A percentile compares a stretch with the other conserved stretches of the same genome.
phyloP scores from a whole-genome alignment of 805 yeast species.

The Zygosaccharomyces rouxii region DNA sequence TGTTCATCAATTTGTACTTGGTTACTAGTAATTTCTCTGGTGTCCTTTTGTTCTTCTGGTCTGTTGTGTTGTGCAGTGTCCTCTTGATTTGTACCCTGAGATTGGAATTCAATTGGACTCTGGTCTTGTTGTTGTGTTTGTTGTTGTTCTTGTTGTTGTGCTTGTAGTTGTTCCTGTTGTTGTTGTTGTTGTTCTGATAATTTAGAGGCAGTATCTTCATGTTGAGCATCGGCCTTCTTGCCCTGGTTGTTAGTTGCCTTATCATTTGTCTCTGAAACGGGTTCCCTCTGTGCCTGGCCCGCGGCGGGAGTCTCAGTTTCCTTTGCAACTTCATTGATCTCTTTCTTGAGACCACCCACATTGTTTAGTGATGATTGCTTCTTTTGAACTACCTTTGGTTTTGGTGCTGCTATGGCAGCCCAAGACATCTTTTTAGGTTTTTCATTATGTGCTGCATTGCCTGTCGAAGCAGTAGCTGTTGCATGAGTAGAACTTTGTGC shows the following conservation, averaged over 20 bases:
- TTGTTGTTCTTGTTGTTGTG: too few species aligned
- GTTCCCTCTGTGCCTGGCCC: slow-evolving; percentile 36
- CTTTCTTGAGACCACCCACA: slow-evolving; percentile 36
- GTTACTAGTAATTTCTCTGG: slow-evolving; percentile 8
- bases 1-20: slow-evolving; percentile 14
- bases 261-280: slow-evolving; percentile 18
- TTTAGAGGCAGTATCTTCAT: slow-evolving; percentile 10
- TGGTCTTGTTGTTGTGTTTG: slow-evolving; percentile 5
- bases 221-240: slow-evolving; percentile 5
- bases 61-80: slow-evolving; percentile 5
- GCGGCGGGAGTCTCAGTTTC: slow-evolving; percentile 26
- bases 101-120: slow-evolving; percentile 8
- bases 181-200: slow-evolving; percentile 10
- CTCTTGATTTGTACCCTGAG: slow-evolving; percentile 7
- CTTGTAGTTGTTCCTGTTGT: slow-evolving; percentile 1
- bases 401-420: slow-evolving; percentile 68
- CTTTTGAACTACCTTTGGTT: slow-evolving; percentile 35
- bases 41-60: slow-evolving; percentile 7
- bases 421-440: slow-evolving; percentile 46
- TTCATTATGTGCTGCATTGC: slow-evolving; percentile 15
- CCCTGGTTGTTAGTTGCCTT: slow-evolving; percentile 6
- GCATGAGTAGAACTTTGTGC: slow-evolving; percentile 13
- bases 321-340: slow-evolving; percentile 26
- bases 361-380: slow-evolving; percentile 31
- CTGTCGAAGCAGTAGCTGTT: slow-evolving; percentile 24